Evolutionary conservation across 768 basidiomycete species (phyloP).

Genomic region (Leccinum fibrillosum): DNA sequence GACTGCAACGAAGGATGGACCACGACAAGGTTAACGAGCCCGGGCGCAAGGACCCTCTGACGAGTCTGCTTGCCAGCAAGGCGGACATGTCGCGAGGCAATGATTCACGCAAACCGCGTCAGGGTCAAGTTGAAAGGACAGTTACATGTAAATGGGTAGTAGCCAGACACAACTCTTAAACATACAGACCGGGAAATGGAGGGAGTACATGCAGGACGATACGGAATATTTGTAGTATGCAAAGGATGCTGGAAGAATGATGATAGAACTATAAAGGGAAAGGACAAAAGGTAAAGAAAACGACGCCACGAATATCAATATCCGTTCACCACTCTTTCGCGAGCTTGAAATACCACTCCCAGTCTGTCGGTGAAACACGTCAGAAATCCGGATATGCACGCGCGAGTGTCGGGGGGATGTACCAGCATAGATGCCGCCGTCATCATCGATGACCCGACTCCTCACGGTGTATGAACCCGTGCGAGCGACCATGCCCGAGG

Average conservation of each 20-base stretch:
- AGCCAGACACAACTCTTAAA: conserved; percentile 7
- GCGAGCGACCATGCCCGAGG: conserved; percentile 82
- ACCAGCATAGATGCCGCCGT: conserved; percentile 78
- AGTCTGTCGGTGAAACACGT: conserved; percentile 21
- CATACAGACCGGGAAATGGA: conserved; percentile 17
- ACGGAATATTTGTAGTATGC: conserved; percentile 23
- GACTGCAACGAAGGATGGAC: background rate
- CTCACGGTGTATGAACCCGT: conserved; percentile 72
- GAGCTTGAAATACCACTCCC: conserved; percentile 83
- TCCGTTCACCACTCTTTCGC: conserved; percentile 80
- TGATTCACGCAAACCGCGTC: background rate
- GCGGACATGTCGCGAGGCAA: conserved; percentile 7
- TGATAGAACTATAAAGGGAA: conserved; percentile 10
- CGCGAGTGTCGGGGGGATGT: conserved; percentile 24
- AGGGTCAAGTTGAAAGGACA: background rate
- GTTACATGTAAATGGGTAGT: conserved; percentile 6
- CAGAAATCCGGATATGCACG: conserved; percentile 2
- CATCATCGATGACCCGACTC: conserved; percentile 87
- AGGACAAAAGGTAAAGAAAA: conserved; percentile 6
- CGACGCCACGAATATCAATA: background rate
- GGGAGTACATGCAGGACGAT: conserved; percentile 27
- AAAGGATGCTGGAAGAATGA: conserved; percentile 26
- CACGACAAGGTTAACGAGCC: background rate
- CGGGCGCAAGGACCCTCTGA: background rate
- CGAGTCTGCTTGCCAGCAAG: conserved; percentile 4